phyloP scores from a whole-genome alignment of 805 yeast species.

The Wickerhamiella qilinensis region DNA sequence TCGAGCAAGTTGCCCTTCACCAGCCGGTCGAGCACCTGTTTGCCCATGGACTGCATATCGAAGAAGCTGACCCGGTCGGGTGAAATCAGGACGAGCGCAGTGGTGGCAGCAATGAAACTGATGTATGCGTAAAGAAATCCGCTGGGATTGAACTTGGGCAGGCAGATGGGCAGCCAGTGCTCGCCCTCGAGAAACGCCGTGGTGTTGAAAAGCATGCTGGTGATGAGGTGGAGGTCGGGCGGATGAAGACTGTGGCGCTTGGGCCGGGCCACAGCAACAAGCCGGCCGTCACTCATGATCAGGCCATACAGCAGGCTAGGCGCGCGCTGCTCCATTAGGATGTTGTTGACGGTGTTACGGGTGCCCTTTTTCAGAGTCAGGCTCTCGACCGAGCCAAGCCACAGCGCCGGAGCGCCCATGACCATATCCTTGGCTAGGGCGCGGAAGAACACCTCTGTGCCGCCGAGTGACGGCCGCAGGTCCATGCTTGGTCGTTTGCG shows the following conservation, averaged over 20 bases:
- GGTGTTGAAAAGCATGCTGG: constrained; percentile 53
- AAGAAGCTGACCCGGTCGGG: constrained; percentile 69
- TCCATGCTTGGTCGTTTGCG: constrained; percentile 65
- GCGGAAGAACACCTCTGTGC: constrained; percentile 60
- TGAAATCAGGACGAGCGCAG: constrained; percentile 34
- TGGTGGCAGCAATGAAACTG: constrained; percentile 32
- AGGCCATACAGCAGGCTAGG: constrained; percentile 60
- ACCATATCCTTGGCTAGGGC: constrained; percentile 40
- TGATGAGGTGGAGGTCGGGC: constrained; percentile 60
- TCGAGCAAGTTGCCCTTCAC: constrained; percentile 23
- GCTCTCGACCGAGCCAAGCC: constrained; percentile 52
- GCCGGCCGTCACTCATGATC: constrained; percentile 44
- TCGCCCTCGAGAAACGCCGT: constrained; percentile 38
- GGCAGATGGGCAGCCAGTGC: constrained; percentile 85
- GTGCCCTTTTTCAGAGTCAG: constrained; percentile 40
- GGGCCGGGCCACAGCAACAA: constrained; percentile 62
- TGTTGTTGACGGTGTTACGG: constrained; percentile 40
- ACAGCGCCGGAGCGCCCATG: constrained; percentile 39
- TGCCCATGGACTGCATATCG: constrained; percentile 48
- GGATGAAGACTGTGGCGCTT: constrained; percentile 63
- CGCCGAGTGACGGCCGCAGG: constrained; percentile 55
- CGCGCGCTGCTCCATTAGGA: constrained; percentile 32
- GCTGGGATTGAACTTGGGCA: constrained; percentile 74
- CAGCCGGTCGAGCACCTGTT: constrained; percentile 31
- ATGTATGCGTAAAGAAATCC: constrained; percentile 81